phyloP scores from a whole-genome alignment of 345 rosid genomes.

The Brassica cretica region DNA sequence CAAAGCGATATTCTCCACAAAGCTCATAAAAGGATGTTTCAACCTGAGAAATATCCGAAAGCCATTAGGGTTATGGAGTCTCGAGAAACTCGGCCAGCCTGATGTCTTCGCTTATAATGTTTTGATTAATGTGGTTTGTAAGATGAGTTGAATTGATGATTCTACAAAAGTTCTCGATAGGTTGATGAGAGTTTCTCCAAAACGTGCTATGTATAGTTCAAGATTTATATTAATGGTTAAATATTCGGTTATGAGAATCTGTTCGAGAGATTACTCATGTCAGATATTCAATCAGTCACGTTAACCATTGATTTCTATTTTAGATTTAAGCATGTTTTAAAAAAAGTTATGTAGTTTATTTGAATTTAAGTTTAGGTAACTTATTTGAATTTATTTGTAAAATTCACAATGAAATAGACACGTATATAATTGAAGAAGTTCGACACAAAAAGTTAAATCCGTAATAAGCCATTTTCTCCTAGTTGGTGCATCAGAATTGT shows the following conservation, averaged over 20 bases:
- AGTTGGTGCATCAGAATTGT: background rate
- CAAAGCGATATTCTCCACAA: background rate
- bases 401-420: background rate
- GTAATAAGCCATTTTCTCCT: background rate
- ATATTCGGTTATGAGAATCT: background rate
- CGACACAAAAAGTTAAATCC: background rate
- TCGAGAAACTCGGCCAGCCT: slow-evolving; percentile 68
- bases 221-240: background rate
- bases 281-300: background rate
- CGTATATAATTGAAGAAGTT: background rate
- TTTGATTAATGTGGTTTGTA: slow-evolving; percentile 16
- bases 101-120: slow-evolving; percentile 68
- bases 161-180: background rate
- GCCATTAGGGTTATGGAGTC: slow-evolving; percentile 72
- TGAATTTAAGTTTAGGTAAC: too few relatives aligned
- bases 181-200: background rate
- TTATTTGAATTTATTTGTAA: too few relatives aligned
- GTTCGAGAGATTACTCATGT: background rate
- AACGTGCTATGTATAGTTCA: background rate
- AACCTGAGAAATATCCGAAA: background rate
- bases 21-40: background rate
- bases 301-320: background rate
- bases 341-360: too few relatives aligned
- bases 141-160: background rate
- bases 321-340: background rate